A percentile compares a stretch with the other conserved stretches of the same genome.
These are phyloP conservation scores for Globisporangium sylvaticum DNA, from an alignment of 352 stramenopile genomes.

Conservation along the genomic window DNA sequence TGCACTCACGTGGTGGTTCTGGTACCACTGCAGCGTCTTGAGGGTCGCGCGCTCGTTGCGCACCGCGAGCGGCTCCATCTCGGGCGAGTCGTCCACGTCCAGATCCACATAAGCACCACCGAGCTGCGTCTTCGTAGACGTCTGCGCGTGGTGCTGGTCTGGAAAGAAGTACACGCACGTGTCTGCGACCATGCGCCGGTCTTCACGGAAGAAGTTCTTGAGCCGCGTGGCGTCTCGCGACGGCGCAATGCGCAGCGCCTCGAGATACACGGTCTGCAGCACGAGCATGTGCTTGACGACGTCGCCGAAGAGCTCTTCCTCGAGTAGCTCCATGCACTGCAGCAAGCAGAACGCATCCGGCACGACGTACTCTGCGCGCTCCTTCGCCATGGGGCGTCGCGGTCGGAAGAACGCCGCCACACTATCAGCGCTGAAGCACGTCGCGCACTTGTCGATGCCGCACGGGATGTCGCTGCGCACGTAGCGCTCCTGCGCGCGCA, in stretches of 20 bases:
- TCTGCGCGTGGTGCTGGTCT: slow-evolving; percentile 66
- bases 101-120: slow-evolving; percentile 15
- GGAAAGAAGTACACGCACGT: slow-evolving; percentile 61
- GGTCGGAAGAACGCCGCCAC: slow-evolving; percentile 23
- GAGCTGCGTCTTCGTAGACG: slow-evolving; percentile 36
- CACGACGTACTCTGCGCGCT: slow-evolving; percentile 53
- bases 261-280: slow-evolving; percentile 66
- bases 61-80: slow-evolving; percentile 32
- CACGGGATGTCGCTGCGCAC: slow-evolving; percentile 69
- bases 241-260: slow-evolving; percentile 60
- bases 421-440: slow-evolving; percentile 27
- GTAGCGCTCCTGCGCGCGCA: slow-evolving; percentile 71
- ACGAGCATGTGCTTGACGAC: slow-evolving; percentile 48
- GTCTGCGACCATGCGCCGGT: slow-evolving; percentile 36
- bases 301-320: slow-evolving; percentile 44
- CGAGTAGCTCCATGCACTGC: slow-evolving; percentile 75
- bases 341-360: slow-evolving; percentile 68
- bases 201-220: slow-evolving; percentile 63
- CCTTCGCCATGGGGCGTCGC: slow-evolving; percentile 28
- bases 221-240: slow-evolving; percentile 61
- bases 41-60: slow-evolving; percentile 46
- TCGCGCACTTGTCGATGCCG: slow-evolving; percentile 43
- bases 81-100: slow-evolving; percentile 15
- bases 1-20: slow-evolving; percentile 30
- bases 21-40: slow-evolving; percentile 67